Evolutionary conservation across 345 rosid species (phyloP).

Genomic region (Euphorbia tirucalli): DNA sequence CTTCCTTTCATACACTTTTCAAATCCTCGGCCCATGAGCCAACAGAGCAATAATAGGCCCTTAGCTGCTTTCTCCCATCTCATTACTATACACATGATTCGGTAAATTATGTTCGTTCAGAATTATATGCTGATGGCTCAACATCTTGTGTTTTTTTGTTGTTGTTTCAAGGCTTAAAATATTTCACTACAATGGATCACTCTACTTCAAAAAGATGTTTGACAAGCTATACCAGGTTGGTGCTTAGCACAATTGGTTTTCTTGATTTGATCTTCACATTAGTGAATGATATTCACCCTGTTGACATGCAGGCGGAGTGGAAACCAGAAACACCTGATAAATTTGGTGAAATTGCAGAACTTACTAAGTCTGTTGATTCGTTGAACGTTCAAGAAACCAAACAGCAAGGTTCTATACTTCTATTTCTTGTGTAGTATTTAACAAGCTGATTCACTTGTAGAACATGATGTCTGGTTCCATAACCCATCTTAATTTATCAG

Average conservation of each 20-base stretch:
- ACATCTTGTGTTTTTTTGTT: constrained; percentile 8
- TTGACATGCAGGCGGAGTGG: constrained; percentile 70
- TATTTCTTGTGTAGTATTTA: constrained; percentile 8
- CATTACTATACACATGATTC: background rate
- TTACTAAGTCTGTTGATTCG: constrained; percentile 56
- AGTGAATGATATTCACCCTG: constrained; percentile 7
- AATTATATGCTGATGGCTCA: background rate
- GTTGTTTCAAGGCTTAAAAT: constrained; percentile 65
- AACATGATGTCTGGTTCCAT: constrained; percentile 8
- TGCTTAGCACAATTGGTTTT: constrained; percentile 2
- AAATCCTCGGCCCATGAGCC: no score
- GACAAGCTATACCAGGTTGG: constrained; percentile 87
- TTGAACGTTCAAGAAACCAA: constrained; percentile 60
- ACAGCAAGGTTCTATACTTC: constrained; percentile 66
- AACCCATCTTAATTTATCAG: constrained; percentile 31
- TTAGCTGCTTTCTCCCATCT: no score
- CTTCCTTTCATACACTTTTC: no score
- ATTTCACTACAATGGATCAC: constrained; percentile 74
- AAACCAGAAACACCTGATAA: constrained; percentile 74
- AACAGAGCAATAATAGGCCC: no score
- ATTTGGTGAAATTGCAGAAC: constrained; percentile 71
- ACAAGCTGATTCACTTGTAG: constrained; percentile 4
- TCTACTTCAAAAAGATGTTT: constrained; percentile 74
- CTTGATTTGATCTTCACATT: background rate
- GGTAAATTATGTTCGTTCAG: background rate